Evolutionary conservation across 2,329 filamentous ascomycete genomes (phyloP), one percentile per base, ranked within the genome.

Genomic region (Pestalotiopsis sp.): DNA sequence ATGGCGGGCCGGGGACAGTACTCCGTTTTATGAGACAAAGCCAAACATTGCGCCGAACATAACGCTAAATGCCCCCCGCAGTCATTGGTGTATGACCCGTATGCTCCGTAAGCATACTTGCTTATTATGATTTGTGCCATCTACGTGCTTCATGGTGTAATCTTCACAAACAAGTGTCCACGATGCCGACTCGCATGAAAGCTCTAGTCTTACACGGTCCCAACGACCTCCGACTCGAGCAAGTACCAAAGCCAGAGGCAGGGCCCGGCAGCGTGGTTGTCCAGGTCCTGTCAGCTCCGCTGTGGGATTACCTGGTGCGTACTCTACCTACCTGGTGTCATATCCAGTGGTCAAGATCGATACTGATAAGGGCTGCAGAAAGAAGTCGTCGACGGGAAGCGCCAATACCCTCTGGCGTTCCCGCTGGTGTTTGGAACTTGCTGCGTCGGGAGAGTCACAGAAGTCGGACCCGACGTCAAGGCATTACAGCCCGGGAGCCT

Each of bases 401-500:
- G 60, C 13, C 60, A 63, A 5, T 63, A 63, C n/a, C 60, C 60
- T 38, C 36, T 63, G 3, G 60, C 60, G 2, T 63, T 38, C 13
- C 60, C 60, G 20, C 38, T 63, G 4, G 23, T 63, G 12, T 63
- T 63, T 31, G 60, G 60, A 7, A 63, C 60, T 41, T 63, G 60
- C 36, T 63, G 60, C 31, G 60, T 63, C 4, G 60, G 60, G 38
- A 27, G 60, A 27, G 23, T 63, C n/a, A 38, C 25, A 41, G 13
- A 63, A 45, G 60, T 63, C 20, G 60, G 60, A 20, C 60, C 60
- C 12, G 60, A 63, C 36, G 60, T 63, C 60, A 63, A 27, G n/a
- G 36, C 60, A 3, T 31, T 63, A 0, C 60, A 63, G 36, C 36
- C 60, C n/a, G 60, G 60, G 4, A 40, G 36, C 31, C 60, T 63